Evolutionary conservation across 2,329 filamentous ascomycete genomes (phyloP).

Genomic region (Exserohilum turcica): DNA sequence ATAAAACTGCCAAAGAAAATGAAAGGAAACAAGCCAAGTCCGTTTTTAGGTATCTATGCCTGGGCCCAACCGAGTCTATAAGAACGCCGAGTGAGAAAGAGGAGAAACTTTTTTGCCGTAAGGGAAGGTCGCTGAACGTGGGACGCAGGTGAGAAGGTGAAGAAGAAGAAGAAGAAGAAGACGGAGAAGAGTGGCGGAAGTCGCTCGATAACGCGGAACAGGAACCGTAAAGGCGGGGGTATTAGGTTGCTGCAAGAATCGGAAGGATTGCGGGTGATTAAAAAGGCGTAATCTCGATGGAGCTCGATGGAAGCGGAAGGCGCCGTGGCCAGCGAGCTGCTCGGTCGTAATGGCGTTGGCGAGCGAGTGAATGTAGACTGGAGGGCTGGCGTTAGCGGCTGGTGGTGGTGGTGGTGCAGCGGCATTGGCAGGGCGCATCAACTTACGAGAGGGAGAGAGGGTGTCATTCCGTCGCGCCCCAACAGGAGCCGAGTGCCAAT

Average conservation of each 20-base stretch:
- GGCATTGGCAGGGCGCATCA: slow-evolving; percentile 17
- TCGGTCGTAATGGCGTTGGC: slow-evolving; percentile 16
- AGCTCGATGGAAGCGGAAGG: slow-evolving; percentile 20
- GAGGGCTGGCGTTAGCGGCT: background rate
- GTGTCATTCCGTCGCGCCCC: slow-evolving; percentile 40
- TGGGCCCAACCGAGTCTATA: slow-evolving; percentile 48
- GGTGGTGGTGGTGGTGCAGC: too few species aligned
- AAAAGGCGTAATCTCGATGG: slow-evolving; percentile 40
- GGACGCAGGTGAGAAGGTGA: slow-evolving; percentile 25
- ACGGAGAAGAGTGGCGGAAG: slow-evolving; percentile 22
- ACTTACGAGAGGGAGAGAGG: slow-evolving; percentile 40
- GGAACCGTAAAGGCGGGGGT: slow-evolving; percentile 39
- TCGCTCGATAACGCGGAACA: slow-evolving; percentile 34
- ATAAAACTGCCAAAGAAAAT: slow-evolving; percentile 28
- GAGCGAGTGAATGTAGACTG: background rate
- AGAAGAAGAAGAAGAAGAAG: too few species aligned
- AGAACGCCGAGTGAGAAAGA: slow-evolving; percentile 41
- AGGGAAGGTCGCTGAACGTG: slow-evolving; percentile 45
- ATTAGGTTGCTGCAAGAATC: slow-evolving; percentile 46
- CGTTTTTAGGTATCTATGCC: slow-evolving; percentile 51
- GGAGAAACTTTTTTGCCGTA: slow-evolving; percentile 42
- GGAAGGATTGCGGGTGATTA: slow-evolving; percentile 45
- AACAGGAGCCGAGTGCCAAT: slow-evolving; percentile 26
- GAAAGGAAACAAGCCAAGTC: slow-evolving; percentile 36
- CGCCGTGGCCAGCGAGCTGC: slow-evolving; percentile 19